Conservation (phyloP, 2,329 filamentous ascomycete genomes). For the Helminthosporium solani region DNA sequence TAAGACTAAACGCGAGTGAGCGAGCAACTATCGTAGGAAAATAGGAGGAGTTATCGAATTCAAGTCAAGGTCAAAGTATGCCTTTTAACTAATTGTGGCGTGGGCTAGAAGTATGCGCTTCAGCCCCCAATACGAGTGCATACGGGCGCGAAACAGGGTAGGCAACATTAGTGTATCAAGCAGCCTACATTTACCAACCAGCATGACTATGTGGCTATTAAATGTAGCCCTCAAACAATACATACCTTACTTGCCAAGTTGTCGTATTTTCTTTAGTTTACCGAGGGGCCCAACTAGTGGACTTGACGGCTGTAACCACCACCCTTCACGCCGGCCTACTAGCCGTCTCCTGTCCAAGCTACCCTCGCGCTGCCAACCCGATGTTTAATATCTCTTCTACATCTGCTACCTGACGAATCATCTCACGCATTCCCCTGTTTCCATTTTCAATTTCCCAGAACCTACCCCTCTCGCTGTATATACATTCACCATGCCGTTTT, state of each 20-base stretch:
- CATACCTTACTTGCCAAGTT: too few species aligned
- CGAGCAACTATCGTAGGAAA: background rate
- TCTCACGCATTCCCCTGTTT: constrained; percentile 18
- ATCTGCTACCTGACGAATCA: constrained; percentile 21
- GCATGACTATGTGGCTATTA: too few species aligned
- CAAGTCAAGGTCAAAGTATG: background rate
- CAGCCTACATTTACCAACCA: too few species aligned
- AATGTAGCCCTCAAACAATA: too few species aligned
- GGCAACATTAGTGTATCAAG: too few species aligned
- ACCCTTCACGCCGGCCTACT: too few species aligned
- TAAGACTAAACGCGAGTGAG: background rate
- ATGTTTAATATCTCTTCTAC: background rate
- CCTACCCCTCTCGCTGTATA: constrained; percentile 26
- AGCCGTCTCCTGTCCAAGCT: background rate
- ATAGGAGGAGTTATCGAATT: background rate
- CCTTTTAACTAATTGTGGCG: background rate
- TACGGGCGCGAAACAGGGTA: too few species aligned
- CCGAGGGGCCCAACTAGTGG: too few species aligned
- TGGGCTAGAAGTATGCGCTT: background rate
- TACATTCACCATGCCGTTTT: constrained; percentile 27
- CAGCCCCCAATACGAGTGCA: background rate
- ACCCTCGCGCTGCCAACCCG: background rate
- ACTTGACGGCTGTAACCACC: too few species aligned
- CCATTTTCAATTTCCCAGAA: constrained; percentile 32
- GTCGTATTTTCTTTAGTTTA: too few species aligned